phyloP scores from a whole-genome alignment of 768 basidiomycete genomes.

The Trametopsis cervina region DNA sequence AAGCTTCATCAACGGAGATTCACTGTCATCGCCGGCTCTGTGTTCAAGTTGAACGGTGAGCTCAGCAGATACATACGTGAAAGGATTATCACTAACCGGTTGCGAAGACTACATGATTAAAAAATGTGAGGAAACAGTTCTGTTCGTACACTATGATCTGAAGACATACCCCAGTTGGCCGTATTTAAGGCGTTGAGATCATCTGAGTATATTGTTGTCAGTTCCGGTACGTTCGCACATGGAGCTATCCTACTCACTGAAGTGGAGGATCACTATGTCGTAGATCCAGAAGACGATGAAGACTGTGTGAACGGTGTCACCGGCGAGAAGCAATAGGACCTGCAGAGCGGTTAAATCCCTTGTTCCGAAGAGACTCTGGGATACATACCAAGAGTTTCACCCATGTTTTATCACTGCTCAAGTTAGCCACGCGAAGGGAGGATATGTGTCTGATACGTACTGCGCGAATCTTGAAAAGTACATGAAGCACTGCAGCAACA shows the following conservation, averaged over 20 bases:
- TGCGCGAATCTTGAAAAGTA: conserved; percentile 8
- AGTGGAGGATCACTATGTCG: conserved; percentile 13
- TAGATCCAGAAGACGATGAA: conserved; percentile 17
- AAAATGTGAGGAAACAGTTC: no score
- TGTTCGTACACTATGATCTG: no score
- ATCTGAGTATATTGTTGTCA: neutral
- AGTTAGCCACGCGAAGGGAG: neutral
- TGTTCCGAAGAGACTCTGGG: neutral
- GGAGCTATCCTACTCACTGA: conserved; percentile 4
- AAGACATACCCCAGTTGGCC: conserved; percentile 11
- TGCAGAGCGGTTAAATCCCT: no score
- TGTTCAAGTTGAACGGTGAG: neutral
- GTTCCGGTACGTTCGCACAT: neutral
- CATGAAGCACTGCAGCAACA: conserved; percentile 9
- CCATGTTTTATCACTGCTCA: conserved; percentile 9
- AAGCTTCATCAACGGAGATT: neutral
- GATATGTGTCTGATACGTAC: conserved; percentile 1
- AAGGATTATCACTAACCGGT: no score
- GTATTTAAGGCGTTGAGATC: conserved; percentile 1
- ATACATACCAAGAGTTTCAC: conserved; percentile 13
- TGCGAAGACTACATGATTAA: conserved; percentile 11
- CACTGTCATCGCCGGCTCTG: conserved; percentile 10
- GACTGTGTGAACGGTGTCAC: conserved; percentile 13
- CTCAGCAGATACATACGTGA: no score
- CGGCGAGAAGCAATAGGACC: conserved; percentile 11